Percentiles rank a stretch among this genome's conserved stretches.
These are phyloP conservation scores for Cutaneotrichosporon dermatis DNA, from an alignment of 1,284 basidiomycete species.

Conservation along the genomic window DNA sequence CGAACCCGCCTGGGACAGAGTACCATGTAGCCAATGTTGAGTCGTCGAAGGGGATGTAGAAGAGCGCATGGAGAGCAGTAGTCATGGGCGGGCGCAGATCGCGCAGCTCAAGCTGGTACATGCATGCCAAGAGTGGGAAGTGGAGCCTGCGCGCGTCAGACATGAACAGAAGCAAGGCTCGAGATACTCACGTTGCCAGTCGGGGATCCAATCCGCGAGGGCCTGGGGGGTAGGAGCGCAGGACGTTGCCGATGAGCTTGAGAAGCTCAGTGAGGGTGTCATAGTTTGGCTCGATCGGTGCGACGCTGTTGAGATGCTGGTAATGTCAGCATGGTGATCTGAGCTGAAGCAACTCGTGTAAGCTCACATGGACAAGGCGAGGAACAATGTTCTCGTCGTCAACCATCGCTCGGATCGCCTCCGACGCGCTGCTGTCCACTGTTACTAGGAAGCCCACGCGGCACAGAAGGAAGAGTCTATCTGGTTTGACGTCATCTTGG, in stretches of 20 bases:
- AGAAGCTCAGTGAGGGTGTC: conserved; percentile 41
- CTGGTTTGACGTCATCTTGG: conserved; percentile 16
- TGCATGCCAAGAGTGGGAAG: conserved; percentile 27
- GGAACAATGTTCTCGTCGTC: conserved; percentile 33
- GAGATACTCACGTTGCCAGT: conserved; percentile 34
- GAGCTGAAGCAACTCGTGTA: no score
- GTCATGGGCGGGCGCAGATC: conserved; percentile 38
- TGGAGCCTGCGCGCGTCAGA: conserved; percentile 20
- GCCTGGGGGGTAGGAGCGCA: conserved; percentile 35
- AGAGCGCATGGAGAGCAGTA: conserved; percentile 37
- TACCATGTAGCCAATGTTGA: conserved; percentile 35
- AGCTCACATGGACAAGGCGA: conserved; percentile 34
- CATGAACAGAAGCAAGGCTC: background rate
- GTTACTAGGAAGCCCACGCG: conserved; percentile 43
- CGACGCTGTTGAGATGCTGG: conserved; percentile 17
- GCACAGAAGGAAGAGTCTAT: conserved; percentile 40
- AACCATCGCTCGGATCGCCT: conserved; percentile 34
- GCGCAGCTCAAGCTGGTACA: conserved; percentile 28
- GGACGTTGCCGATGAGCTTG: conserved; percentile 42
- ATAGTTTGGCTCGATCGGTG: conserved; percentile 22
- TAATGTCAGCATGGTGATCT: conserved; percentile 5
- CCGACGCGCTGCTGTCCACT: no score
- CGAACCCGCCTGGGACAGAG: background rate
- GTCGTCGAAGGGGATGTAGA: conserved; percentile 34
- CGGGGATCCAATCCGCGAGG: conserved; percentile 28